Percentiles rank a stretch among this genome's conserved stretches.
These are phyloP conservation scores for Mycena crocata DNA, from an alignment of 768 basidiomycete genomes.

Conservation along the genomic window DNA sequence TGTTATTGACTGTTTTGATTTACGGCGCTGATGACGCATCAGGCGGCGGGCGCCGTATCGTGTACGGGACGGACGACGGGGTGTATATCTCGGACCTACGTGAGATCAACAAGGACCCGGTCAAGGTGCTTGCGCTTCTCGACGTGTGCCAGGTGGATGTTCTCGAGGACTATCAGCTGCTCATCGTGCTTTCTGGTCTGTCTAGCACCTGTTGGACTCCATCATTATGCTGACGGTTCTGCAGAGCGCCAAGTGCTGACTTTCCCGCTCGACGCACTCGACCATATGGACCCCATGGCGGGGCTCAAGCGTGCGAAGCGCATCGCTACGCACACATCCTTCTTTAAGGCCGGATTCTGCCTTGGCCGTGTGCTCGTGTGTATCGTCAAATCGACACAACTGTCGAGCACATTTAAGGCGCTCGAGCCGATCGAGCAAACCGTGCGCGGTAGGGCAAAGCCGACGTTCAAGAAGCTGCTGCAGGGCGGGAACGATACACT, in stretches of 20 bases:
- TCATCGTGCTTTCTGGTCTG: slow-evolving; percentile 98
- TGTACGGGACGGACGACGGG: slow-evolving; percentile 98
- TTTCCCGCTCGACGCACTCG: slow-evolving; percentile 93
- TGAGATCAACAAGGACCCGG: slow-evolving; percentile 81
- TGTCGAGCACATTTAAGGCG: slow-evolving; percentile 97
- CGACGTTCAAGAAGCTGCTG: slow-evolving; percentile 93
- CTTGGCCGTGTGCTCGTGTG: slow-evolving; percentile 93
- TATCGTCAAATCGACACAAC: slow-evolving; percentile 94
- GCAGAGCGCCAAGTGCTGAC: slow-evolving; percentile 95
- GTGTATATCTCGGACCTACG: slow-evolving; percentile 93
- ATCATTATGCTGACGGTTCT: slow-evolving; percentile 8
- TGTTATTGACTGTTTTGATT: slow-evolving; percentile 23
- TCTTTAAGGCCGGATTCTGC: slow-evolving; percentile 97
- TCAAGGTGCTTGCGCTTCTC: slow-evolving; percentile 88
- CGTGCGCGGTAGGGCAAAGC: slow-evolving; percentile 80
- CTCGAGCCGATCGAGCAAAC: slow-evolving; percentile 96
- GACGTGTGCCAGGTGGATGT: slow-evolving; percentile 97
- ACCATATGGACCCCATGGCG: slow-evolving; percentile 89
- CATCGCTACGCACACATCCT: slow-evolving; percentile 95
- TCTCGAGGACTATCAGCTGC: slow-evolving; percentile 92
- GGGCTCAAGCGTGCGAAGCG: slow-evolving; percentile 94
- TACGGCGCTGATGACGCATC: slow-evolving; percentile 25
- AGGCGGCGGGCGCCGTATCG: slow-evolving; percentile 88
- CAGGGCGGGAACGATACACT: slow-evolving; percentile 97
- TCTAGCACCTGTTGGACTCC: slow-evolving; percentile 15